Evolutionary conservation across 768 basidiomycete species (phyloP), one percentile per base, ranked within the genome.

Genomic region (Tricholoma hemisulphureum): DNA sequence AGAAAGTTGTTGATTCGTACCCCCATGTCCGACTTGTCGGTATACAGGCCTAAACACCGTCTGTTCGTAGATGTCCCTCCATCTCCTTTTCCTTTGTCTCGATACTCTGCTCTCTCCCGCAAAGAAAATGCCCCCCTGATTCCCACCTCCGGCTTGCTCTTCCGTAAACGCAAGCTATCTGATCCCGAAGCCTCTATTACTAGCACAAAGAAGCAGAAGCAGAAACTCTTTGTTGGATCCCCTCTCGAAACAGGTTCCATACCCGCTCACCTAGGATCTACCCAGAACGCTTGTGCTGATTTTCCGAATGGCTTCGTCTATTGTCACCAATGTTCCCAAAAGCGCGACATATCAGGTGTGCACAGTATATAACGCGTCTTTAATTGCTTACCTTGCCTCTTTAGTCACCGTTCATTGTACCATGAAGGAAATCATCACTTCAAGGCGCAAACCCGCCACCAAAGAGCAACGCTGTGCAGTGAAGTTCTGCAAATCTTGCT

Each of bases 281-380:
- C 62, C 29, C 51, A 58, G 57, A 73, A 72, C 35, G 63, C 66
- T 5, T 69, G 64, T 24, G 56, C 66, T 6, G 71, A 74, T n/a
- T 74, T 70, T 60, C 73, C 75, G 10, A 71, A 73, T 52, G 77
- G 80, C 64, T 65, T 77, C 67, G 70, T 83, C 51, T 82, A 85
- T 61, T 91, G 90, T 61, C 90, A 90, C 67, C 89, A 90, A 65
- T 90, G 90, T 70, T 77, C 76, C 60, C 80, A 79, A 66, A 88
- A 86, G 62, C 82, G 83, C 51, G 83, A 83, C 61, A 65, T 69
- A 26, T 65, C 72, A 46, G 72, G 88, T 87, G 46, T 51, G 77
- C 68, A 20, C 20, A 43, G 57, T 51, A 23, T 58, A 57, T 56
- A 43, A 18, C 46, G 8, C 50, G 56, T 53, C 20, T 9, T 31